These are phyloP conservation scores for Lipomyces chichibuensis DNA, from an alignment of 805 yeast genomes.

Conservation along the genomic window DNA sequence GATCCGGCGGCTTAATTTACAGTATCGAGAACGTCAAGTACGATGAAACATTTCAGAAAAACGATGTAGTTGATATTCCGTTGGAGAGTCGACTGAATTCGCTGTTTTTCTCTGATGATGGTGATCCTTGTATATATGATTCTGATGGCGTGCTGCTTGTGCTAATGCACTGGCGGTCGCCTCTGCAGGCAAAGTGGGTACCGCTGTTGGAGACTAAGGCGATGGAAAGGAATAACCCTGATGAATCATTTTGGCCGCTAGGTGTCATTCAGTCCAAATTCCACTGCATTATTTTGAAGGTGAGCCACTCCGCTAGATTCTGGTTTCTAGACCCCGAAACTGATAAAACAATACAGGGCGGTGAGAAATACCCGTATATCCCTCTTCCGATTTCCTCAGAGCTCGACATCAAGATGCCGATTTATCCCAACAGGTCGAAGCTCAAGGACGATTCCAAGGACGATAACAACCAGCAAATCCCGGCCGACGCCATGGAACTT, in stretches of 20 bases:
- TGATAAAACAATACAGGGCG: conserved; percentile 53
- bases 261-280: conserved; percentile 69
- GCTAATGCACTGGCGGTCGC: conserved; percentile 75
- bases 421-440: conserved; percentile 43
- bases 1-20: conserved; percentile 47
- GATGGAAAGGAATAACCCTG: conserved; percentile 51
- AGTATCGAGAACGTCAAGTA: conserved; percentile 53
- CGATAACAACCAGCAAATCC: conserved; percentile 2
- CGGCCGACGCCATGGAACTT: conserved; percentile 12
- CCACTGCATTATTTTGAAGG: conserved; percentile 64
- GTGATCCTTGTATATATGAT: conserved; percentile 91
- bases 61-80: conserved; percentile 45
- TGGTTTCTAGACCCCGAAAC: not conserved
- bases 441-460: conserved; percentile 20
- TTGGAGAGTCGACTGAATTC: conserved; percentile 54
- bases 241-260: conserved; percentile 83
- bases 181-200: conserved; percentile 80
- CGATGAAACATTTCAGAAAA: conserved; percentile 46
- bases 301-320: not conserved
- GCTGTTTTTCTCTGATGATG: conserved; percentile 81
- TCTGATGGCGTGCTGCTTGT: conserved; percentile 70
- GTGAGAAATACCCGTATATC: conserved; percentile 67
- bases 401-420: conserved; percentile 69
- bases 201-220: conserved; percentile 71
- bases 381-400: conserved; percentile 87